Conservation (phyloP, 2,329 filamentous ascomycete genomes). For the Teratosphaeria epicoccoides region DNA sequence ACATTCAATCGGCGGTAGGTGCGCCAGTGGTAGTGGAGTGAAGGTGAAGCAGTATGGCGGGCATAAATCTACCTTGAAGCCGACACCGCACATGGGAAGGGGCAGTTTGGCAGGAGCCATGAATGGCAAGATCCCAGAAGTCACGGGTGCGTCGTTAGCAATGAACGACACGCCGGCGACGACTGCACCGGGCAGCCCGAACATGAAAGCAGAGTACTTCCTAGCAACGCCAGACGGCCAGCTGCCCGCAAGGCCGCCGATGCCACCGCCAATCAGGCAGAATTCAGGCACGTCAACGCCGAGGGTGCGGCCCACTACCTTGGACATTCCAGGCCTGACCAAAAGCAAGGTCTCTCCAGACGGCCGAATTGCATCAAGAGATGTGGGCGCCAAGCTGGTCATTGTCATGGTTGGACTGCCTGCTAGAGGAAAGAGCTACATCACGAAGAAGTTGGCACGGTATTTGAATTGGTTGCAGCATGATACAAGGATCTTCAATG, state of each 20-base stretch:
- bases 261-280: conserved; percentile 57
- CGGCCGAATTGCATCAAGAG: conserved; percentile 81
- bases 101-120: conserved; percentile 19
- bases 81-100: conserved; percentile 3
- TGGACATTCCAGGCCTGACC: conserved; percentile 94
- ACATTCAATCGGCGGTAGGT: not conserved
- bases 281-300: conserved; percentile 71
- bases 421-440: conserved; percentile 93
- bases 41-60: not conserved
- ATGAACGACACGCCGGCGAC: conserved; percentile 54
- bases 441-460: conserved; percentile 92
- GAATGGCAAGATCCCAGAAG: conserved; percentile 16
- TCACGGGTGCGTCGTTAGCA: conserved; percentile 26
- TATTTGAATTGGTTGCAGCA: conserved; percentile 98
- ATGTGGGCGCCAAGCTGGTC: conserved; percentile 91
- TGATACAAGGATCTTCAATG: conserved; percentile 92
- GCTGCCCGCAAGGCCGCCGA: not conserved
- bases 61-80: not conserved
- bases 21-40: not conserved
- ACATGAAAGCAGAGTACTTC: conserved; percentile 11
- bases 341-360: conserved; percentile 92
- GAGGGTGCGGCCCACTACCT: conserved; percentile 77
- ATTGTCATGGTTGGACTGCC: conserved; percentile 98
- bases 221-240: conserved; percentile 4
- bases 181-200: conserved; percentile 47